Percentiles rank a stretch among this genome's conserved stretches.
Evolutionary conservation across 345 rosid species (phyloP).

Genomic region (Hibiscus trionum): DNA sequence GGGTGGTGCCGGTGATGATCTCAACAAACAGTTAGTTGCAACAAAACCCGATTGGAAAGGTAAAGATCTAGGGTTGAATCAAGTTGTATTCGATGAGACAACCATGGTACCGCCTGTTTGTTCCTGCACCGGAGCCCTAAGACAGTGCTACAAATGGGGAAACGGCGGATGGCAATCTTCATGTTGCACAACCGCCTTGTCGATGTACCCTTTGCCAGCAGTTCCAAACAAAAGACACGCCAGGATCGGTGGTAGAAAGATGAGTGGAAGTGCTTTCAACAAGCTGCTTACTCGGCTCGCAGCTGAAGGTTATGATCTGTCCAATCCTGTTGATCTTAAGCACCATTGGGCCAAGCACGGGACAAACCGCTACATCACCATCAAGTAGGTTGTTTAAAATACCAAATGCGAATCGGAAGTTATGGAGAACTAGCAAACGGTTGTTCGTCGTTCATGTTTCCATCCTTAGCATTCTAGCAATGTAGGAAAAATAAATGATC

Average conservation of each 20-base stretch:
- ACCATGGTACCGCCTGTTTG: conserved; percentile 91
- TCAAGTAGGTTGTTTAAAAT: conserved; percentile 23
- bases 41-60: conserved; percentile 82
- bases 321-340: conserved; percentile 62
- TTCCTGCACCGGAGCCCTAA: conserved; percentile 79
- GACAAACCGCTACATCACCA: conserved; percentile 50
- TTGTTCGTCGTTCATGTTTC: background rate
- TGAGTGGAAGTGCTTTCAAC: conserved; percentile 98
- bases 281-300: conserved; percentile 91
- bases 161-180: conserved; percentile 99
- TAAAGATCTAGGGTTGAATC: conserved; percentile 83
- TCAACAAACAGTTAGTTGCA: conserved; percentile 34
- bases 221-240: conserved; percentile 89
- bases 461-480: background rate
- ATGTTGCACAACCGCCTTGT: conserved; percentile 87
- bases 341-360: conserved; percentile 82
- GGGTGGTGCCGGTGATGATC: conserved; percentile 36
- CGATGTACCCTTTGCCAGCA: conserved; percentile 80
- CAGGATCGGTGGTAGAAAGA: conserved; percentile 86
- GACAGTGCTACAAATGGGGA: conserved; percentile 99
- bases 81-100: conserved; percentile 78
- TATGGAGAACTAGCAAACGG: background rate
- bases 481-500: background rate
- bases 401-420: background rate
- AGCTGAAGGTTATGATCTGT: conserved; percentile 65